phyloP scores from a whole-genome alignment of 2,329 filamentous ascomycete genomes.

The Diaporthe sp. region DNA sequence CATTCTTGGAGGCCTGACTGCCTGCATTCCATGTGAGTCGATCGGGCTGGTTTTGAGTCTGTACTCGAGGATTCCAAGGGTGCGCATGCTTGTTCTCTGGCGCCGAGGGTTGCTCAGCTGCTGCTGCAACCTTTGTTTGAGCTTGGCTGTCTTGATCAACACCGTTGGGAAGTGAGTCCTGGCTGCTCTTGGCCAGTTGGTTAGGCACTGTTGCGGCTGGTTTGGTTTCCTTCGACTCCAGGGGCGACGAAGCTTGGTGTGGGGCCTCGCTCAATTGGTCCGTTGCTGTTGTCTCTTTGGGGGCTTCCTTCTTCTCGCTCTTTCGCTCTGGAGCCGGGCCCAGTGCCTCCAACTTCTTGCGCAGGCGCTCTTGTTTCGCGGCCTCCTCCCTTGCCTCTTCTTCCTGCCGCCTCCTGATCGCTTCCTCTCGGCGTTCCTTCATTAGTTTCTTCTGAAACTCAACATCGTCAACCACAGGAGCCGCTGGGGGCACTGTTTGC shows the following conservation, averaged over 20 bases:
- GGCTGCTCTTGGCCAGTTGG: conserved; percentile 37
- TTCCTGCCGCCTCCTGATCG: conserved; percentile 76
- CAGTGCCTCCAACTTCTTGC: conserved; percentile 78
- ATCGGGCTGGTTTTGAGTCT: conserved; percentile 56
- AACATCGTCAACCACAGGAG: conserved; percentile 65
- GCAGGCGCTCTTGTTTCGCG: conserved; percentile 78
- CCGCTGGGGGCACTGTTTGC: conserved; percentile 47
- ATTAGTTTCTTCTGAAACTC: conserved; percentile 79
- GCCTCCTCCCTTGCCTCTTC: conserved; percentile 80
- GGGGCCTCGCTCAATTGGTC: conserved; percentile 44
- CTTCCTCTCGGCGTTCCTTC: conserved; percentile 77
- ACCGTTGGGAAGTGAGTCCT: conserved; percentile 41
- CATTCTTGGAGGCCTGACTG: conserved; percentile 67
- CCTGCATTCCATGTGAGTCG: conserved; percentile 65
- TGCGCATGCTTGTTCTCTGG: conserved; percentile 50
- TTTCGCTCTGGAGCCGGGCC: conserved; percentile 74
- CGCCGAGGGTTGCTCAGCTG: conserved; percentile 42
- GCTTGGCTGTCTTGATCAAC: conserved; percentile 39
- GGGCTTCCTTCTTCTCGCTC: conserved; percentile 66
- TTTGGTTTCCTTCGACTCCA: conserved; percentile 42
- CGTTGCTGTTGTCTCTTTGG: conserved; percentile 56
- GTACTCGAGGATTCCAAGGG: conserved; percentile 55
- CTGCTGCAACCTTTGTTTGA: conserved; percentile 25
- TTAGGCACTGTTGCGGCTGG: conserved; percentile 42
- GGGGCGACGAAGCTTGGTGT: conserved; percentile 3